Evolutionary conservation across 1,284 basidiomycete species (phyloP), one percentile per base, ranked within the genome.

Genomic region (Bothia castanella): DNA sequence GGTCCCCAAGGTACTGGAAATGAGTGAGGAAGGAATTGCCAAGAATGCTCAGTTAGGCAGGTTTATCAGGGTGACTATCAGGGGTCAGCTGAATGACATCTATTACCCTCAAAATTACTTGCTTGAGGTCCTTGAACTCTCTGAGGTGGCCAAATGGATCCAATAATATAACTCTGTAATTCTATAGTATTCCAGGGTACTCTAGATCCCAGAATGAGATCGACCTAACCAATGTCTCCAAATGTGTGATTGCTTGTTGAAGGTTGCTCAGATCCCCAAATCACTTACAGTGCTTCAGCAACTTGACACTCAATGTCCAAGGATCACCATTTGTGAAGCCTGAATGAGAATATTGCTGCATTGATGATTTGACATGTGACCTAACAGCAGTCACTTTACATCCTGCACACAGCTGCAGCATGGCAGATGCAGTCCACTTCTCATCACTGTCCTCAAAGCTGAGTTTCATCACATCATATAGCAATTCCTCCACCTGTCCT

Each of bases 121-220:
- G 16, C 4, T 58, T 40, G n/a, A 58, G 44, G 34, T 57, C 57
- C n/a, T 19, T 23, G 2, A 45, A 32, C 14, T 38, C 25, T 19
- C 53, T 42, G 2, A 51, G 30, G 2, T 2, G 38, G 9, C 13
- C 6, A 31, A 37, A 55, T 32, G 48, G 42, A 29, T 32, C 3
- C 1, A 23, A 19, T 9, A 47, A 30, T 6, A 48, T 36, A 5
- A 37, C 9, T 7, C 48, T 30, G n/a, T 53, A 45, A 19, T 43
- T 47, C 2, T 12, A 11, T 12, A 52, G 3, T n/a, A 14, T 23
- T 9, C 16, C 13, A 11, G 12, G 9, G 19, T 56, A 42, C 13
- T 8, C 17, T 19, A 17, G n/a, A 32, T 52, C 42, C 25, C 17
- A 40, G 13, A 13, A 16, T 4, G 49, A 19, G 9, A 7, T 41